Base-by-base conservation (phyloP, 805 yeast genomes). In the Cyberlindnera xylosilytica region DNA sequence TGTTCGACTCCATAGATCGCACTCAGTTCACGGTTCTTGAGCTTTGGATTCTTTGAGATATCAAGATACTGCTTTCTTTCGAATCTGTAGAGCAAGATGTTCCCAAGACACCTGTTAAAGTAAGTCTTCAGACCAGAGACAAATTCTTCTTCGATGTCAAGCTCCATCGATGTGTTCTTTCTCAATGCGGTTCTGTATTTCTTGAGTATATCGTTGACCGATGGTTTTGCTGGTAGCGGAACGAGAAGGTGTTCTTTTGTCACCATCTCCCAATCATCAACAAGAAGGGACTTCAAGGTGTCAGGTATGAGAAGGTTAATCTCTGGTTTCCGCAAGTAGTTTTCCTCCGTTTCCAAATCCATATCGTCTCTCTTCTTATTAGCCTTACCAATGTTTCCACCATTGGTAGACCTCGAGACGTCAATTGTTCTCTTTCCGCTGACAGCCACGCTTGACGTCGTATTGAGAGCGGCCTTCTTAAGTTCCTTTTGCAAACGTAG, bases 261-360 rank as follows among this genome's bases (percentile, higher is more conserved):
- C 26, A 91, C 74, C 51, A 70, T 72, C 62, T 91, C 97, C 99
- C 98, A 91, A 66, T 91, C 98, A 60, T 87, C 89, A 1, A 90
- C 95, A 29, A 91, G 66, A 3, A 81, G 54, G 6, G 83, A 67
- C 61, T 89, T 90, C 44, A 91, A 67, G 23, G 71, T 64, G 38
- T 80, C 79, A 2, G 91, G 86, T 7, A 90, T 75, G 12, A 66
- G 65, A 13, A 87, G 53, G 34, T 66, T 61, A 16, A 87, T 71
- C 52, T 83, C 65, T 4, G 58, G 62, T 40, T 47, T 55, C 20
- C 46, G 44, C 32, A 42, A 30, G 39, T 51, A 49, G 10, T 53
- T 60, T 42, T 60, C 54, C 38, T 58, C 50, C 27, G 57, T 47
- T 36, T 65, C 69, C 41, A 66, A 45, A 34, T 63, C 62, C 46